Conservation (phyloP, 2,329 filamentous ascomycete species). For the Ophiostoma quercus region DNA sequence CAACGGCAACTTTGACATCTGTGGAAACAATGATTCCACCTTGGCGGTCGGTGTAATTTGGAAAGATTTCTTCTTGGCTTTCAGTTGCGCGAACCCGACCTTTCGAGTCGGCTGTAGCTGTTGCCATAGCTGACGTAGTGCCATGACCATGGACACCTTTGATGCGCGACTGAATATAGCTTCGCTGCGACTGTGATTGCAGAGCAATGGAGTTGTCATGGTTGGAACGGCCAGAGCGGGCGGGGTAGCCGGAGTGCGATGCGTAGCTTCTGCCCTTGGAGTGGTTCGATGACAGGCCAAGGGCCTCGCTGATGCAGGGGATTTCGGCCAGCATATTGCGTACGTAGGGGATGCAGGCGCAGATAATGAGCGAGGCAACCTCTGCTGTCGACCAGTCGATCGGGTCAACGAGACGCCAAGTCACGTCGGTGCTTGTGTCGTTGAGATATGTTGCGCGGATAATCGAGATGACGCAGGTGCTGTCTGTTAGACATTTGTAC, state of each 20-base stretch:
- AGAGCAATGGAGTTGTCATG: constrained; percentile 18
- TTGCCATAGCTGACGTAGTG: neutral
- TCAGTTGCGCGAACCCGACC: neutral
- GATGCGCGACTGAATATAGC: neutral
- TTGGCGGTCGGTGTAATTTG: neutral
- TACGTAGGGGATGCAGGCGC: constrained; percentile 28
- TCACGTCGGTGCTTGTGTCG: constrained; percentile 31
- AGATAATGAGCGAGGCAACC: constrained; percentile 36
- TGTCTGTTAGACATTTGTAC: neutral
- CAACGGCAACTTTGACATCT: neutral
- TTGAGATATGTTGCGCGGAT: neutral
- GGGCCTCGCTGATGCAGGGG: constrained; percentile 15
- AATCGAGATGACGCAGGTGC: neutral
- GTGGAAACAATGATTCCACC: neutral
- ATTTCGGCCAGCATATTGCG: constrained; percentile 22
- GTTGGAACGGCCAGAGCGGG: constrained; percentile 10
- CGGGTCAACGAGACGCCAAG: constrained; percentile 29
- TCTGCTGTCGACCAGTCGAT: constrained; percentile 37
- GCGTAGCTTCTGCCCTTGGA: constrained; percentile 13
- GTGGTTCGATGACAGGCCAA: constrained; percentile 20
- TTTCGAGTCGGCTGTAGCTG: neutral
- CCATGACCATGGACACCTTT: neutral
- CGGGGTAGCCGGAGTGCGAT: constrained; percentile 13
- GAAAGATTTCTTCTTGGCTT: constrained; percentile 1
- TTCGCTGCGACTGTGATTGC: constrained; percentile 11